Percentiles rank a stretch among this genome's conserved stretches.
Evolutionary conservation across 2,329 filamentous ascomycete genomes (phyloP).

Genomic region (Ophiostoma triangulosporum): DNA sequence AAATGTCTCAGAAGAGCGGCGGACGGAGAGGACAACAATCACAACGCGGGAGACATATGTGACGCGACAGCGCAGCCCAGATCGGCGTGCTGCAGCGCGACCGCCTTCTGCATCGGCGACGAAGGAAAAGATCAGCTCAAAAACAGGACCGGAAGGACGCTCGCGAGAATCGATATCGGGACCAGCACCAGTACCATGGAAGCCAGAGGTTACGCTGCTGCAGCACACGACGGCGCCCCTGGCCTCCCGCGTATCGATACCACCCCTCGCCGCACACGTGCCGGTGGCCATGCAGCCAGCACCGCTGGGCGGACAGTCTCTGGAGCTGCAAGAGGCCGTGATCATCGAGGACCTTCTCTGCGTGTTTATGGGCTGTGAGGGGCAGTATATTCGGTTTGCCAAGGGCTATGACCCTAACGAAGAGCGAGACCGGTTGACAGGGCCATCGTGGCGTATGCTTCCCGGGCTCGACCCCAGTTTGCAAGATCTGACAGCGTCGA

Average conservation of each 20-base stretch:
- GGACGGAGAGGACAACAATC: constrained; percentile 39
- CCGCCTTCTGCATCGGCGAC: constrained; percentile 19
- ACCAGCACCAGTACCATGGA: constrained; percentile 43
- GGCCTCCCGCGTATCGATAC: constrained; percentile 41
- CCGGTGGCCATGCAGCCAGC: constrained; percentile 55
- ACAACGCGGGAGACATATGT: constrained; percentile 50
- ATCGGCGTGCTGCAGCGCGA: constrained; percentile 26
- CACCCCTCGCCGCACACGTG: constrained; percentile 60
- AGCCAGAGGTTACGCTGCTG: constrained; percentile 63
- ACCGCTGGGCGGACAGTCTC: constrained; percentile 54
- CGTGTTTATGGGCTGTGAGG: constrained; percentile 96
- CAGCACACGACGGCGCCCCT: constrained; percentile 56
- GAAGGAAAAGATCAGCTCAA: not conserved
- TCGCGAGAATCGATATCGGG: not conserved
- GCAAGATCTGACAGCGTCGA: constrained; percentile 71
- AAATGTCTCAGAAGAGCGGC: constrained; percentile 33
- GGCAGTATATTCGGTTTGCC: constrained; percentile 85
- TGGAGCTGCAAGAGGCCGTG: constrained; percentile 73
- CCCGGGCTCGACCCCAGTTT: constrained; percentile 82
- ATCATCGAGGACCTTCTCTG: constrained; percentile 86
- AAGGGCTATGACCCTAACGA: constrained; percentile 70
- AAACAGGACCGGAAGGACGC: not conserved
- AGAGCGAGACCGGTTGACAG: constrained; percentile 76
- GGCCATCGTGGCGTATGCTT: constrained; percentile 66
- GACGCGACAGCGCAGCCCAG: constrained; percentile 45